Evolutionary conservation across 2,329 filamentous ascomycete genomes (phyloP), one percentile per base, ranked within the genome.

Genomic region (Elsinoe ampelina): DNA sequence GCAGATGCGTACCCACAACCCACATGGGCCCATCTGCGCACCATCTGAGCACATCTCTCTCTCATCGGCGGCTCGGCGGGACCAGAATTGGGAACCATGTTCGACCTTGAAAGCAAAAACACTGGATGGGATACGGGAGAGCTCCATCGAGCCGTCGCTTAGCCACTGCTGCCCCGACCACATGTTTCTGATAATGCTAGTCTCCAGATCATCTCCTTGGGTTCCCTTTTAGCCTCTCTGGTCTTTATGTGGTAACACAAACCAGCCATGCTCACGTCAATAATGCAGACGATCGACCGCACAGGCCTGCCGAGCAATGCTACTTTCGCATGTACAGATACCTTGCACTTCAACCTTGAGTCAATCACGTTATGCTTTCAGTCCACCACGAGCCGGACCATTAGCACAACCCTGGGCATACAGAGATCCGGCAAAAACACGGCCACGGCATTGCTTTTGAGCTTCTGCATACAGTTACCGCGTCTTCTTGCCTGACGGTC

Each of bases 181-280:
- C 34, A 52, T 52, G 48, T 52, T 52, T 52, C 48, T 52, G 48
- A 52, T 52, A 30, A 52, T 52, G 48, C 34, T 52, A 52, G 34
- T 8, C 32, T 35, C 19, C 10, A 35, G 7, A 19, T 20, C 48
- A 15, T 45, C n/a, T 52, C 35, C 32, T 19, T 8, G 20, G 26
- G 26, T 45, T 15, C 17, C n/a, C 13, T 45, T 26, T 45, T 45
- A 45, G 41, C 41, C 41, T 30, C 26, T 30, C 26, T 30, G 26
- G 26, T 30, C 26, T 3, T 5, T 30, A 5, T 30, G 26, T 30
- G 26, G 26, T 30, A 30, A 30, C 26, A 45, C 19, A 19, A 45
- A 22, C 41, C 41, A 45, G 11, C 19, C 41, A 45, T 45, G 41
- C 41, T 36, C 45, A 50, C 26, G 45, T 50, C 45, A 22, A 50